Percentiles rank a stretch among this genome's conserved stretches.
phyloP scores from a whole-genome alignment of 164 flowering plant genomes.

The Vitis vinifera region ASM3070453v1 NC_081805.1:3327001-3327500 shows the following conservation, averaged over 20 bases:
- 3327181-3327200: constrained; percentile 22
- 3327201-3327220: constrained; percentile 17
- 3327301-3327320: too few species aligned
- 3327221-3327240: constrained; percentile 10
- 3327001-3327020: too few species aligned
- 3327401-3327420: background rate
- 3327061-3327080: too few species aligned
- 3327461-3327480: background rate
- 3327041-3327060: too few species aligned
- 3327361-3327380: too few species aligned
- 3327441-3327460: constrained; percentile 24
- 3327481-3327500: constrained; percentile 16
- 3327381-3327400: too few species aligned
- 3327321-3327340: too few species aligned
- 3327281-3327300: too few species aligned
- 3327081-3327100: too few species aligned
- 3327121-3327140: constrained; percentile 31
- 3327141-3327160: constrained; percentile 38
- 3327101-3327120: too few species aligned
- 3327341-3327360: too few species aligned
- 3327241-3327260: constrained; percentile 11
- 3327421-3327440: constrained; percentile 21
- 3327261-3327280: background rate
- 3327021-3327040: too few species aligned
- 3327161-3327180: constrained; percentile 38